phyloP scores from a whole-genome alignment of 768 basidiomycete species.

The Trametes cubensis region DNA sequence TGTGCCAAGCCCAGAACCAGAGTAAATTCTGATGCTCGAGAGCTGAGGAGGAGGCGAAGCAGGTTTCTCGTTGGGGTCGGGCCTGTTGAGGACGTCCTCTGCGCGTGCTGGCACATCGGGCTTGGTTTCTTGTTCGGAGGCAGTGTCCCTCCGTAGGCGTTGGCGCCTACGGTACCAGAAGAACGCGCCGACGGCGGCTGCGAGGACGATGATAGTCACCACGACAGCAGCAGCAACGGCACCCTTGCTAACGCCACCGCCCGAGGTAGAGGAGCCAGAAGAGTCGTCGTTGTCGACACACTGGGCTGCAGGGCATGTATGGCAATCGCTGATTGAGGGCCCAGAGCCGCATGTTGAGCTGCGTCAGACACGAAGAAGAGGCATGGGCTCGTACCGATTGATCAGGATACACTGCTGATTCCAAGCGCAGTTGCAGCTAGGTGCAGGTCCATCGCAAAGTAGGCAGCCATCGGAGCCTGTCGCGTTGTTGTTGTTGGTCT shows the following conservation, averaged over 20 bases:
- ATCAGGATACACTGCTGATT: conserved; percentile 63
- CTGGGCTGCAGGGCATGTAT: conserved; percentile 51
- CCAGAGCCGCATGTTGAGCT: conserved; percentile 13
- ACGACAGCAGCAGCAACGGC: conserved; percentile 76
- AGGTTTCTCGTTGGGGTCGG: conserved; percentile 77
- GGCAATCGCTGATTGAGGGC: conserved; percentile 53
- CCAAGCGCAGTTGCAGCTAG: conserved; percentile 55
- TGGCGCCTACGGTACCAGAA: conserved; percentile 67
- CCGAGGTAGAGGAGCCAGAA: conserved; percentile 21
- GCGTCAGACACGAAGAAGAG: conserved; percentile 1
- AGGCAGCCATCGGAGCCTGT: conserved; percentile 42
- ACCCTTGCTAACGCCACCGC: conserved; percentile 59
- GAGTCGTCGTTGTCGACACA: conserved; percentile 46
- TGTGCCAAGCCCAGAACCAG: conserved; percentile 46
- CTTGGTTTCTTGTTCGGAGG: conserved; percentile 44
- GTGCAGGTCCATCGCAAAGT: conserved; percentile 51
- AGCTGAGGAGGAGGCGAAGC: conserved; percentile 40
- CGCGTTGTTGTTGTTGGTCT: conserved; percentile 26
- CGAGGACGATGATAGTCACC: conserved; percentile 62
- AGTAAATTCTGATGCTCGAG: conserved; percentile 52
- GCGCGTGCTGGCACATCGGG: conserved; percentile 73
- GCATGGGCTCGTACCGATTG: conserved; percentile 49
- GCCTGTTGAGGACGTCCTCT: conserved; percentile 75
- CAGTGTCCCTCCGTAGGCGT: conserved; percentile 41
- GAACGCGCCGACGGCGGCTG: conserved; percentile 51